phyloP scores from a whole-genome alignment of 2,329 filamentous ascomycete genomes.

The Claviceps fusiformis region DNA sequence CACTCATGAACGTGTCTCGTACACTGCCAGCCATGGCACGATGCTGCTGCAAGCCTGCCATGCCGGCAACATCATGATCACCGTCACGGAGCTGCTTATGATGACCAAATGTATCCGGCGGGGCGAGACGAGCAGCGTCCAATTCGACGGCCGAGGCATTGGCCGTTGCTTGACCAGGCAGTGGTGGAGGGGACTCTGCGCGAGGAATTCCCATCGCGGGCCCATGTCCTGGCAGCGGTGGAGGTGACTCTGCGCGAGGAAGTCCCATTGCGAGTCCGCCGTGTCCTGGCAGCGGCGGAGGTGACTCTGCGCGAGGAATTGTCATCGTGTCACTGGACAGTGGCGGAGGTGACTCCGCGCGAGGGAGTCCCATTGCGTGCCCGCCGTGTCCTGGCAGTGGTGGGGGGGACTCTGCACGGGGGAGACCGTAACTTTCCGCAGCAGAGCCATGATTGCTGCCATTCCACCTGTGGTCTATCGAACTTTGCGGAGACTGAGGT shows the following conservation, averaged over 20 bases:
- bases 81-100: constrained; percentile 43
- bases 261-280: constrained; percentile 27
- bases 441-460: constrained; percentile 4
- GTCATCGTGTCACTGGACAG: constrained; percentile 31
- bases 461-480: constrained; percentile 3
- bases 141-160: constrained; percentile 65
- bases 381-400: constrained; percentile 32
- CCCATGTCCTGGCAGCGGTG: too few relatives aligned
- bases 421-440: constrained; percentile 34
- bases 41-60: constrained; percentile 57
- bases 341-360: constrained; percentile 52
- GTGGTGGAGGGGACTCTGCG: constrained; percentile 51
- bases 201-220: constrained; percentile 23
- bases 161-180: constrained; percentile 31
- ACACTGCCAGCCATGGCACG: constrained; percentile 14
- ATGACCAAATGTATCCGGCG: constrained; percentile 29
- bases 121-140: constrained; percentile 47
- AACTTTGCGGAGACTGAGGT: constrained; percentile 12
- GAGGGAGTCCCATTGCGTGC: constrained; percentile 27
- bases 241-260: too few relatives aligned
- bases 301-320: too few relatives aligned
- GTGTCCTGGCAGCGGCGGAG: too few relatives aligned
- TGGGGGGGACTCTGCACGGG: constrained; percentile 51
- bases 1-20: constrained; percentile 43
- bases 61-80: constrained; percentile 59